Base-by-base conservation (phyloP, 192 early-diverging fungal genomes). In the Coemansia sp. region DNA sequence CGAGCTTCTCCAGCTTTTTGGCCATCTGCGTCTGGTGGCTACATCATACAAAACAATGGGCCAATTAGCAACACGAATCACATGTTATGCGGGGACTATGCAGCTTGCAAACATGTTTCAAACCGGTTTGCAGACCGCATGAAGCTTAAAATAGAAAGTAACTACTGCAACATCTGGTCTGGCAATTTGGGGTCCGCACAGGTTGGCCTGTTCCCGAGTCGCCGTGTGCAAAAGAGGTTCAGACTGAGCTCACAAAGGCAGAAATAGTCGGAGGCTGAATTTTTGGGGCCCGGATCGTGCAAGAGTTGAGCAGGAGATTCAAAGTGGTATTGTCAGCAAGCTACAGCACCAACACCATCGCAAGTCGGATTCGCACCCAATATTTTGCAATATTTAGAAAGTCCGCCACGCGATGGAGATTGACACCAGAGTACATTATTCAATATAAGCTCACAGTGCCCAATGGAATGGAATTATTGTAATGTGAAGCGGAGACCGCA, bases 1-100 rank as follows among this genome's bases (percentile, higher is more conserved):
- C 85, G 17, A 89, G 81, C 45, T 87, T 86, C 51, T 88, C 84
- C 75, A 90, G 86, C 69, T 89, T 88, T 56, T 90, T 90, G 12
- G 89, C 89, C 86, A 89, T 90, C 43, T 87, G 81, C 29, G 89
- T 88, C 75, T 90, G 89, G 53, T 90, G 89, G 35, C 86, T 79
- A 79, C 71, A 73, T 17, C 14, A 62, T 12, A 10, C 41, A 45
- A 45, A 19, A 21, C 19, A 37, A 11, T 12, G 29, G n/a, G 32
- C 12, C 9, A 29, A 37, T 38, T n/a, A 57, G n/a, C 29, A 3
- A 57, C 19, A 9, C 56, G 35, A 38, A 57, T 27, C 27, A 45
- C 41, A 45, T 45, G 41, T 45, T 45, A 45, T 15, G 56, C 38
- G 56, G 56, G 38, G 14, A 32, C n/a, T 21, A 38, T 27, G 29